Percentiles rank a stretch among this genome's conserved stretches.
Evolutionary conservation across 805 yeast species (phyloP).

Genomic region (Candida mattraensis): DNA sequence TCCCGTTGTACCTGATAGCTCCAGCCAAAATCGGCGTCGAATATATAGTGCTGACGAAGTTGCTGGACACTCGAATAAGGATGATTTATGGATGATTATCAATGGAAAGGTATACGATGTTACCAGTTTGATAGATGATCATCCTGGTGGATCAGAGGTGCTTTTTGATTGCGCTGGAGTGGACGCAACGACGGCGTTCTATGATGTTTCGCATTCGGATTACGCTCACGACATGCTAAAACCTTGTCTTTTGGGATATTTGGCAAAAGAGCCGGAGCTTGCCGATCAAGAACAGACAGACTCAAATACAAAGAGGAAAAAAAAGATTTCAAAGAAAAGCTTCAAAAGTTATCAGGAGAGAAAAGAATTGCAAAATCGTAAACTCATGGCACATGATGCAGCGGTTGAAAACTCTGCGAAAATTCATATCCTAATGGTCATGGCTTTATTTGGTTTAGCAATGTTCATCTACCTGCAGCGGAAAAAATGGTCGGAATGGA

Average conservation of each 20-base stretch:
- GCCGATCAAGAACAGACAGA: conserved; percentile 28
- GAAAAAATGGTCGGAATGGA: conserved; percentile 31
- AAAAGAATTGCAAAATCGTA: conserved; percentile 9
- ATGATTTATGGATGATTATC: conserved; percentile 71
- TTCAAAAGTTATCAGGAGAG: conserved; percentile 13
- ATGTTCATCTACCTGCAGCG: conserved; percentile 32
- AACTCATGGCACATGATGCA: conserved; percentile 1
- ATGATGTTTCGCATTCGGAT: conserved; percentile 75
- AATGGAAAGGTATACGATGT: conserved; percentile 69
- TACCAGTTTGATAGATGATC: conserved; percentile 53
- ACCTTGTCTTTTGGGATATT: conserved; percentile 77
- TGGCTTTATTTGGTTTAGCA: conserved; percentile 28
- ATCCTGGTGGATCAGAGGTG: conserved; percentile 88
- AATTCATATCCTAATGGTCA: conserved; percentile 17
- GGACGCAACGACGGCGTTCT: conserved; percentile 70
- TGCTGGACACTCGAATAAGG: conserved; percentile 42
- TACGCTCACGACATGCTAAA: conserved; percentile 83
- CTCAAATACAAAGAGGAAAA: conserved; percentile 5
- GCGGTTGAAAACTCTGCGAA: conserved; percentile 6
- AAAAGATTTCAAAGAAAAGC: conserved; percentile 9
- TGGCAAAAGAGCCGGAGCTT: conserved; percentile 47
- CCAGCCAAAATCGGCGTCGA: conserved; percentile 2
- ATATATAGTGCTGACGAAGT: conserved; percentile 40
- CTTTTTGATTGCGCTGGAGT: conserved; percentile 76
- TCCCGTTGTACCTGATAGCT: no score